Base-by-base conservation (phyloP, 1,139 yeast genomes). In the Hansenula lynferdii region DNA sequence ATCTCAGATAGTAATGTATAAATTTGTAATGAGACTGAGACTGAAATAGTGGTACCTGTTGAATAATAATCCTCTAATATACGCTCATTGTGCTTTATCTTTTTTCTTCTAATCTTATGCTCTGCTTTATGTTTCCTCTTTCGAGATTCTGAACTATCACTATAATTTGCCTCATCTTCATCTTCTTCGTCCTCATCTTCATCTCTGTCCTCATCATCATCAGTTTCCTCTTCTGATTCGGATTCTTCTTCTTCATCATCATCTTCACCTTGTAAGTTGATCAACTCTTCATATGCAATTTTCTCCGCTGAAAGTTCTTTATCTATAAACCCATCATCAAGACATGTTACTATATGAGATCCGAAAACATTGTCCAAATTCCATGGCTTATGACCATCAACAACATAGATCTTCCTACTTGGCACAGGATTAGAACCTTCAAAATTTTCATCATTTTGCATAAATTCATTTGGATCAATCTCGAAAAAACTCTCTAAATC, bases 301-400 rank as follows among this genome's bases (percentile, higher is more conserved):
- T 68, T 72, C 50, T 80, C 83, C 4, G 60, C 56, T n/a, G 43
- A 43, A 38, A 84, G 58, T 37, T 75, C 77, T 31, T 70, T 73
- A 37, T 79, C 81, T 4, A 87, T 71, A 37, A 65, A 70, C 1
- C 96, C 96, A 57, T 92, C 98, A 55, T 92, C 97, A 44, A 90
- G 75, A 58, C 97, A 92, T 6, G 77, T 70, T 11, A 92, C 77
- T 50, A 79, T 70, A n/a, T 78, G 75, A 3, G 95, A 81, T 3
- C 95, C 96, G 69, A 86, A 90, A 38, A 92, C 58, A 58, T 94
- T 94, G 56, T 90, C 96, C 49, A 94, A 66, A 60, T 89, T 89
- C 97, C 97, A 92, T 3, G 98, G 99, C 47, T 97, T 68, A 48
- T 86, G 95, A 6, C 95, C 92, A 60, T 94, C 99, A 43, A 92